Conservation (phyloP, 352 stramenopile species). For the Pythium sp. region DNA sequence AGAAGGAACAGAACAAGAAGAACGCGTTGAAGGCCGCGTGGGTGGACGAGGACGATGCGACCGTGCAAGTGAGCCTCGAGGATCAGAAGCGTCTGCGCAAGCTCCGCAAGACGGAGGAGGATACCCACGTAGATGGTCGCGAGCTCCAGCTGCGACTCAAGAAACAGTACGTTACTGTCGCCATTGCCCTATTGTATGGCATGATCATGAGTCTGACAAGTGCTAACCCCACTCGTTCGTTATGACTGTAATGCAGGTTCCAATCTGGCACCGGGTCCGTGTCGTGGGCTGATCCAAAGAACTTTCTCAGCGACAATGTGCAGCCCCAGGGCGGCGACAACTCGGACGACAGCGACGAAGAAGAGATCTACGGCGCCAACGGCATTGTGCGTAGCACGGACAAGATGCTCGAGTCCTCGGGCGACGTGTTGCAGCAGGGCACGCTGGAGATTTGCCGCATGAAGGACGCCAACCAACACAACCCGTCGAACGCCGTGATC, state of each 20-base stretch:
- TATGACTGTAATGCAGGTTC: slow-evolving; percentile 23
- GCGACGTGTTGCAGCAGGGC: slow-evolving; percentile 57
- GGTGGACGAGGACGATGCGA: slow-evolving; percentile 86
- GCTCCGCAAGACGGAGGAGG: slow-evolving; percentile 74
- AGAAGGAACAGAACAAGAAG: slow-evolving; percentile 19
- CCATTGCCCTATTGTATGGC: neutral
- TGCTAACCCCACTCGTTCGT: neutral
- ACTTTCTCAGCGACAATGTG: slow-evolving; percentile 43
- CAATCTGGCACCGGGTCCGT: slow-evolving; percentile 50
- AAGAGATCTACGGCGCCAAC: slow-evolving; percentile 40
- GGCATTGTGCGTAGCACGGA: slow-evolving; percentile 49
- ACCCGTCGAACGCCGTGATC: slow-evolving; percentile 80
- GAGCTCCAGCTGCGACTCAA: slow-evolving; percentile 82
- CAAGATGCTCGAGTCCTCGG: slow-evolving; percentile 49
- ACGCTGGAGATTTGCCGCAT: slow-evolving; percentile 70
- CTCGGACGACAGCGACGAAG: slow-evolving; percentile 59
- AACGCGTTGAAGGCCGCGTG: slow-evolving; percentile 57
- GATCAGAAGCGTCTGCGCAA: slow-evolving; percentile 75
- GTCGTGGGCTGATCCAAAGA: slow-evolving; percentile 73
- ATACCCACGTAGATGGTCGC: slow-evolving; percentile 58
- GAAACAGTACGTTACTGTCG: slow-evolving; percentile 36
- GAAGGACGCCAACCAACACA: slow-evolving; percentile 92
- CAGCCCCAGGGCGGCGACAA: slow-evolving; percentile 21
- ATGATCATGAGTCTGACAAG: neutral
- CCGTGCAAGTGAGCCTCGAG: slow-evolving; percentile 69